Base-by-base conservation (phyloP, 2,329 filamentous ascomycete genomes). In the Alternaria viburni region DNA sequence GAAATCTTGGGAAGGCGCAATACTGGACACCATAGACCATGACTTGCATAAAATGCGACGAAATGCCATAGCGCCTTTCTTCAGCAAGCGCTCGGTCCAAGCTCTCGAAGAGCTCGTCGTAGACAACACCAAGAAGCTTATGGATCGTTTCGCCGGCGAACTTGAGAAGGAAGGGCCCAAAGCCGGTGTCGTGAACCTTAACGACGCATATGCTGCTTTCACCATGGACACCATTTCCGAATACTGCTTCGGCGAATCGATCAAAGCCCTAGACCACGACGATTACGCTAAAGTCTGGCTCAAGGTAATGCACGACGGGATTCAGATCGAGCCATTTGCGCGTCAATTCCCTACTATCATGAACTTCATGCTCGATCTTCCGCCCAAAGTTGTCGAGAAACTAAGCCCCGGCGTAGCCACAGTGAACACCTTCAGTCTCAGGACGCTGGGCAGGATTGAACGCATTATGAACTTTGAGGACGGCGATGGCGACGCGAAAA, bases 1-100 rank as follows among this genome's bases (percentile, higher is more conserved):
- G 1, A 61, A 56, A 10, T 25, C 23, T 7, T 55, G 54, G 56
- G 32, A 52, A 4, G 61, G 64, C 23, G 47, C 55, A 3, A 65
- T 65, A 52, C 47, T 68, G 0, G 63, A 68, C 10, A 69, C 74
- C 11, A 69, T 68, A 7, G 60, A 65, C 28, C 75, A 76, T 32
- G 69, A 75, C 3, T 50, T 71, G 19, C 75, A 77, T 43, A 65
- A 65, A 12, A 12, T 67, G 30, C 62, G 75, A n/a, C 60, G 75
- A 9, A 52, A 19, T 5, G 64, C 72, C 0, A 28, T 77, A 10
- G 61, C 66, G 21, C 64, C 65, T 4, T 77, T 75, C 67, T 76
- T 77, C 61, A 73, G 70, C 54, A 67, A 65, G 28, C 59, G 54
- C 12, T 51, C 47, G 0, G 47, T 51, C 3, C 47, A 51, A 21